These are phyloP conservation scores for Sambucus nigra DNA, from an alignment of 129 eudicot genomes.

Conservation along the genomic window DNA sequence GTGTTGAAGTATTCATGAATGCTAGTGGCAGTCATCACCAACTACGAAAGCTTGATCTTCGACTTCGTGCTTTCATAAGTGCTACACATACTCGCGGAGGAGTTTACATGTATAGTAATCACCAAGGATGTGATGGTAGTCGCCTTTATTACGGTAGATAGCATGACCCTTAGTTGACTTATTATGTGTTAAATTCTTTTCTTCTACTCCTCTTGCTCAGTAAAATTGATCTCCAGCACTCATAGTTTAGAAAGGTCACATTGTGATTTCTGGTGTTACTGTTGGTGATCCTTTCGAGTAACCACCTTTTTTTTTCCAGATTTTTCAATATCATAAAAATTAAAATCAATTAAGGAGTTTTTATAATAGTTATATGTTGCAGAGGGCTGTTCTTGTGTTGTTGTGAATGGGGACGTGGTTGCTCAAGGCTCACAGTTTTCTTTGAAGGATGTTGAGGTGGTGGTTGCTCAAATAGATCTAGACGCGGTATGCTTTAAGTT, in stretches of 20 bases:
- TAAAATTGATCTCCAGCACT: neutral
- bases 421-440: slow-evolving; percentile 97
- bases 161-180: slow-evolving; percentile 1
- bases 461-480: slow-evolving; percentile 84
- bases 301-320: neutral
- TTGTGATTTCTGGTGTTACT: neutral
- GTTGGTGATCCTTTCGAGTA: neutral
- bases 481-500: slow-evolving; percentile 64
- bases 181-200: neutral
- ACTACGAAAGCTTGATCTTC: slow-evolving; percentile 84
- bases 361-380: slow-evolving; percentile 16
- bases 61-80: slow-evolving; percentile 80
- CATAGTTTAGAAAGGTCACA: neutral
- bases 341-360: neutral
- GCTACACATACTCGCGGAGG: slow-evolving; percentile 98
- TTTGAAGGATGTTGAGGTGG: slow-evolving; percentile 83
- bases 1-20: slow-evolving; percentile 95
- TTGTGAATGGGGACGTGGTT: slow-evolving; percentile 87
- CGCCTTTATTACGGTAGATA: slow-evolving; percentile 82
- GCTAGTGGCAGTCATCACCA: slow-evolving; percentile 99
- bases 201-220: neutral
- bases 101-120: slow-evolving; percentile 94
- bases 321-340: neutral
- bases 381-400: slow-evolving; percentile 92
- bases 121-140: slow-evolving; percentile 97